Base-by-base conservation (phyloP, 495 filamentous ascomycete genomes). In the Penicillium cataractarum region DNA sequence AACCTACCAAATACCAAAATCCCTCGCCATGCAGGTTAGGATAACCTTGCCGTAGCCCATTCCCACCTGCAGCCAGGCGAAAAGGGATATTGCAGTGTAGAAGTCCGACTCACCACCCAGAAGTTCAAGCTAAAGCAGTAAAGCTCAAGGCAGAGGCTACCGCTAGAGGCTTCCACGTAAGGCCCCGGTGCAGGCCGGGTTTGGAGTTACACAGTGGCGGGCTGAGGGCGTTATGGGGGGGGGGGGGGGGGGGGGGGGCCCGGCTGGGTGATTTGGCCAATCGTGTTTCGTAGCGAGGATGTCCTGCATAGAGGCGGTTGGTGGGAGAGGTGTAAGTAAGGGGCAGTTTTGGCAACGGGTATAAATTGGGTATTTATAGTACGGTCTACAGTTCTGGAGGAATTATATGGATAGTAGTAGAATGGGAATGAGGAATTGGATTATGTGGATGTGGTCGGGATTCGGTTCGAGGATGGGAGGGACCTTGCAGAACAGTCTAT, bases 1-100 rank as follows among this genome's bases (percentile, higher is more conserved):
- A 13, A 26, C 22, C 42, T 3, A 13, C 42, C 19, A 26, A 4
- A 19, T 15, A 31, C 21, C 22, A 12, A 19, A 31, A 31, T 31
- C 29, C 7, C 29, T 3, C 7, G 29, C 29, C 29, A 8, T 54
- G 60, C 66, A 57, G 61, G 55, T 58, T 58, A 29, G 60, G 51
- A 65, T 69, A 66, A 62, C 58, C 65, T 71, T 66, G 60, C 57
- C 55, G 55, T 61, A 52, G 46, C 22, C 46, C 52, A 5, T 13
- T 10, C 51, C 57, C 52, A 19, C 26, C 24, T 64, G 61, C 61
- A 61, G 37, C 48, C 26, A 21, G 2, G 32, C 58, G 17, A 61
- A 67, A 64, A 48, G 48, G 54, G 57, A 49, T 53, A 61, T 19
- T 8, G 53, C n/a, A n/a, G 53, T 58, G 61, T 48, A 62, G 37